Conservation (phyloP, 1,284 basidiomycete genomes). For the Cryptococcus amylolentus region DNA sequence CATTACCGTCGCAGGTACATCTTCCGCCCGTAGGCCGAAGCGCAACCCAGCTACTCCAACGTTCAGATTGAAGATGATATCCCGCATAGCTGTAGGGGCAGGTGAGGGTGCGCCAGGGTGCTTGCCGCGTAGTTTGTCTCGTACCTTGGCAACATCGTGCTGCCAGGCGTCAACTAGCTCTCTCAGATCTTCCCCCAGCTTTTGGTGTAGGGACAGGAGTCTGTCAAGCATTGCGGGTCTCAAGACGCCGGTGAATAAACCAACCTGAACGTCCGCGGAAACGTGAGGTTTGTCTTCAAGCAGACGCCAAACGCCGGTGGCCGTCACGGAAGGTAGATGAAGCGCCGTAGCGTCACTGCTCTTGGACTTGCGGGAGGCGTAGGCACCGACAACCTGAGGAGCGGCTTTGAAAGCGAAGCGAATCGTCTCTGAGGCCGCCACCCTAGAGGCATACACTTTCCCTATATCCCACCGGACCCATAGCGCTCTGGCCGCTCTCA, state of each 20-base stretch:
- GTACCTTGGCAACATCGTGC: conserved; percentile 12
- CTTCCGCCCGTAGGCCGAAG: conserved; percentile 42
- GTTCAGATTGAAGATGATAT: conserved; percentile 22
- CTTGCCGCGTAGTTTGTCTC: neutral
- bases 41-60: conserved; percentile 33
- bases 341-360: conserved; percentile 26
- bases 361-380: conserved; percentile 25
- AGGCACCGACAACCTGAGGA: conserved; percentile 38
- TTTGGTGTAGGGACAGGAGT: conserved; percentile 41
- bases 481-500: conserved; percentile 35
- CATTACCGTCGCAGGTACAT: conserved; percentile 39
- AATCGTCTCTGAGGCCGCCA: conserved; percentile 10
- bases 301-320: conserved; percentile 17
- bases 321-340: conserved; percentile 22
- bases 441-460: conserved; percentile 18
- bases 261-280: conserved; percentile 32
- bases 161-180: conserved; percentile 29
- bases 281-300: conserved; percentile 10
- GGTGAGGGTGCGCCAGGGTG: neutral
- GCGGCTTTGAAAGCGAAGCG: conserved; percentile 32
- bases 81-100: neutral
- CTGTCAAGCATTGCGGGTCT: conserved; percentile 46
- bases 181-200: conserved; percentile 34
- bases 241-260: conserved; percentile 44
- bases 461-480: conserved; percentile 45